A percentile compares a stretch with the other conserved stretches of the same genome.
Evolutionary conservation across 352 stramenopile genomes (phyloP).

Genomic region (Albugo laibachii): DNA sequence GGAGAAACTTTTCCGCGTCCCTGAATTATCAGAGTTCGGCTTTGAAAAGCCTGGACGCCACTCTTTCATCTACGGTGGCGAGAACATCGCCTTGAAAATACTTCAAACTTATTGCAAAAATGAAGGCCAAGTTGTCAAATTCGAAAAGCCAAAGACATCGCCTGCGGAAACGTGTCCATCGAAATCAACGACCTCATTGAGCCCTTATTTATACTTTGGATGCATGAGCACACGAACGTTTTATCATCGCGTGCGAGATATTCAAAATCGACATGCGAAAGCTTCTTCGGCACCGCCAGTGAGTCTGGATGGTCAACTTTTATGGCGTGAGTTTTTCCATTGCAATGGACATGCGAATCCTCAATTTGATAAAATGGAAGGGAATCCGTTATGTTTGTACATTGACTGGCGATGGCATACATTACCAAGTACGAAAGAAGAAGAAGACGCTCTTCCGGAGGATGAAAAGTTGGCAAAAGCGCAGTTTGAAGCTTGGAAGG

Average conservation of each 20-base stretch:
- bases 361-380: constrained; percentile 90
- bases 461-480: constrained; percentile 63
- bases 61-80: constrained; percentile 57
- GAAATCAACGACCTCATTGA: constrained; percentile 90
- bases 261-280: constrained; percentile 37
- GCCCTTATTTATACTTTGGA: constrained; percentile 87
- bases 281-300: constrained; percentile 76
- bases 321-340: constrained; percentile 94
- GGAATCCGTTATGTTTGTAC: constrained; percentile 81
- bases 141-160: constrained; percentile 95
- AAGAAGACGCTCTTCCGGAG: constrained; percentile 10
- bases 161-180: constrained; percentile 73
- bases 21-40: constrained; percentile 41
- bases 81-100: constrained; percentile 43
- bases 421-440: constrained; percentile 55
- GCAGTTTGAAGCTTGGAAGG: constrained; percentile 87
- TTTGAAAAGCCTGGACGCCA: constrained; percentile 24
- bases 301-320: constrained; percentile 84
- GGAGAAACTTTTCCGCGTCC: constrained; percentile 40
- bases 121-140: constrained; percentile 77
- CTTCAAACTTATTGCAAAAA: constrained; percentile 52
- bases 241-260: constrained; percentile 74
- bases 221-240: constrained; percentile 84
- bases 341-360: constrained; percentile 50
- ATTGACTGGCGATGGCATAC: constrained; percentile 77